Conservation (phyloP, 2,329 filamentous ascomycete genomes). For the Fusarium sp. region DNA sequence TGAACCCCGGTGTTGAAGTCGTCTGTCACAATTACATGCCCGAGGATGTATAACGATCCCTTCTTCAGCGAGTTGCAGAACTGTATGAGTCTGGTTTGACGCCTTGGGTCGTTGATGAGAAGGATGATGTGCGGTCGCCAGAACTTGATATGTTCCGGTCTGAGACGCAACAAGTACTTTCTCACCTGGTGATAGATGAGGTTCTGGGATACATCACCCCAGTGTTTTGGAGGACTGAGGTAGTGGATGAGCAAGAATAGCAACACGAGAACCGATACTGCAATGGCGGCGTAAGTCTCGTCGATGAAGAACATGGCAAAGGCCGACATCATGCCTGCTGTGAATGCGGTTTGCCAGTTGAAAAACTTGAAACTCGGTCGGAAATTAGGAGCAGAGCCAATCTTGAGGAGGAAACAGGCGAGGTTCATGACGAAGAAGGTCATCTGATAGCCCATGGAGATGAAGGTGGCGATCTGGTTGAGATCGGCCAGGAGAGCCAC, state of each 20-base stretch:
- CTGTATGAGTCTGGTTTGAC: slow-evolving; percentile 84
- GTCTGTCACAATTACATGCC: slow-evolving; percentile 87
- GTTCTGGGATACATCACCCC: slow-evolving; percentile 91
- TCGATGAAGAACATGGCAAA: slow-evolving; percentile 93
- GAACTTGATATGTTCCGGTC: slow-evolving; percentile 92
- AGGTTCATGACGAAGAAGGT: slow-evolving; percentile 91
- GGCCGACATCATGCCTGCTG: slow-evolving; percentile 80
- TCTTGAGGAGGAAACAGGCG: slow-evolving; percentile 87
- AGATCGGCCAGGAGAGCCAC: slow-evolving; percentile 84
- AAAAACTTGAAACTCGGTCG: slow-evolving; percentile 91
- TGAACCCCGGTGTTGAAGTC: slow-evolving; percentile 84
- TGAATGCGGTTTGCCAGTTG: slow-evolving; percentile 83
- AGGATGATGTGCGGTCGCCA: slow-evolving; percentile 91
- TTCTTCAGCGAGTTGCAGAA: slow-evolving; percentile 95
- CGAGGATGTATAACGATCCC: slow-evolving; percentile 84
- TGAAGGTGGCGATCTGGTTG: slow-evolving; percentile 89
- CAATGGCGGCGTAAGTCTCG: slow-evolving; percentile 80
- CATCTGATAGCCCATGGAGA: slow-evolving; percentile 94
- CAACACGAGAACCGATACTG: slow-evolving; percentile 78
- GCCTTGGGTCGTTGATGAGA: slow-evolving; percentile 84
- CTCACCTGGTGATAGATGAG: slow-evolving; percentile 88
- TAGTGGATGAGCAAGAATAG: slow-evolving; percentile 90
- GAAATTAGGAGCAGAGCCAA: slow-evolving; percentile 90
- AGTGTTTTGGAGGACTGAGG: slow-evolving; percentile 84
- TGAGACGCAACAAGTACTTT: slow-evolving; percentile 86